These are phyloP conservation scores for Pythium sp. DNA, from an alignment of 352 stramenopile species.

Conservation along the genomic window DNA sequence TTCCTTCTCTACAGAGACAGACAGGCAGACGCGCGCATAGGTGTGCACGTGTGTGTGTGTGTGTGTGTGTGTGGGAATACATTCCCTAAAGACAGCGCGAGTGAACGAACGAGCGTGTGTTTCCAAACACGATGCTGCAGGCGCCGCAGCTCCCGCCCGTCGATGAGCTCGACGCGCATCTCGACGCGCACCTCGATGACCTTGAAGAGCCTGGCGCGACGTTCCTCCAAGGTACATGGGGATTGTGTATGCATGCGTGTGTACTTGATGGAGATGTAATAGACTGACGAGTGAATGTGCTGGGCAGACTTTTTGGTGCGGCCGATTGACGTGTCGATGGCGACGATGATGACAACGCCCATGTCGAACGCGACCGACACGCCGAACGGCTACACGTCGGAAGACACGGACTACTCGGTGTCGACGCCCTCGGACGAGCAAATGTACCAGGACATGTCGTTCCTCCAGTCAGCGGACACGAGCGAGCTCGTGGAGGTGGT, in stretches of 20 bases:
- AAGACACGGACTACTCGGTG: constrained; percentile 82
- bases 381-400: constrained; percentile 79
- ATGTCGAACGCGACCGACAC: constrained; percentile 33
- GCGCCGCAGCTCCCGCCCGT: constrained; percentile 45
- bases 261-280: neutral
- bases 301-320: constrained; percentile 35
- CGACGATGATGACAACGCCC: constrained; percentile 26
- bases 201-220: constrained; percentile 65
- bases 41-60: neutral
- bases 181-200: constrained; percentile 70
- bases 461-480: constrained; percentile 53
- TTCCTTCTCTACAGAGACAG: neutral
- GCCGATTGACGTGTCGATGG: constrained; percentile 8
- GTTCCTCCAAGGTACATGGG: constrained; percentile 53
- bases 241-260: neutral
- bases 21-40: neutral
- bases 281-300: constrained; percentile 5
- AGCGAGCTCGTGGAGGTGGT: constrained; percentile 64
- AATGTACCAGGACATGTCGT: constrained; percentile 77
- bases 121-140: constrained; percentile 38
- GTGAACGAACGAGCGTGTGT: neutral
- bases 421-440: constrained; percentile 64
- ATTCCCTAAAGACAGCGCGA: neutral
- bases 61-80: neutral
- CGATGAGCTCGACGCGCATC: constrained; percentile 67